Evolutionary conservation across 345 rosid species (phyloP).

Genomic region (Ricinus communis): DNA sequence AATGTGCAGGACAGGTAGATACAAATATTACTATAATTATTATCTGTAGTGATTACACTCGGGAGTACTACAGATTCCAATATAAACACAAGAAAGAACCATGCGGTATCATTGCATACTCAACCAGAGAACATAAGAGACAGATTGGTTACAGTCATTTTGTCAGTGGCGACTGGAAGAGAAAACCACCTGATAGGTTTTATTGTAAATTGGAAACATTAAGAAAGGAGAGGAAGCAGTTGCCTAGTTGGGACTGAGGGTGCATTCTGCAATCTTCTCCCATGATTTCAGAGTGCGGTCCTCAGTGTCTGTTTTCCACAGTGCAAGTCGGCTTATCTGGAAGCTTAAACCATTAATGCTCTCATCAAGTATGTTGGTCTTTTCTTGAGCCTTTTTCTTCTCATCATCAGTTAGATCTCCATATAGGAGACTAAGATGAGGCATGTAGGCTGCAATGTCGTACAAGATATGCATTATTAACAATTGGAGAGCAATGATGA

Average conservation of each 20-base stretch:
- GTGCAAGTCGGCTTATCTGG: slow-evolving; percentile 49
- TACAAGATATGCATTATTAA: neutral
- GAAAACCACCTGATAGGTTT: neutral
- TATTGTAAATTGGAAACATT: neutral
- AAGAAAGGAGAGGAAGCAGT: slow-evolving; percentile 3
- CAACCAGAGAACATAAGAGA: neutral
- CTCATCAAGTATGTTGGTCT: slow-evolving; percentile 50
- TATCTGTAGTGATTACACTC: neutral
- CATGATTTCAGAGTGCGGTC: slow-evolving; percentile 71
- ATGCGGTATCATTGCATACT: neutral
- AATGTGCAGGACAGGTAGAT: no score
- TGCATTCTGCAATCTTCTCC: slow-evolving; percentile 64
- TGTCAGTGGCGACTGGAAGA: slow-evolving; percentile 1
- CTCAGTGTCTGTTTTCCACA: slow-evolving; percentile 63
- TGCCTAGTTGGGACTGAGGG: slow-evolving; percentile 38
- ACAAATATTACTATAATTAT: no score
- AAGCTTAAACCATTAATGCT: slow-evolving; percentile 49
- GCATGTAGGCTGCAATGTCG: slow-evolving; percentile 74
- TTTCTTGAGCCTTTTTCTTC: slow-evolving; percentile 71
- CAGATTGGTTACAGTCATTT: no score
- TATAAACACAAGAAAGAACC: no score
- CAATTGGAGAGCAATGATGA: neutral
- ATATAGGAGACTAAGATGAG: slow-evolving; percentile 78
- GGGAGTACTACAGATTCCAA: no score
- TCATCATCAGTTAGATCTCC: slow-evolving; percentile 69